These are phyloP conservation scores for Sclerotinia spermophila DNA, from an alignment of 2,329 filamentous ascomycete genomes.

Conservation along the genomic window DNA sequence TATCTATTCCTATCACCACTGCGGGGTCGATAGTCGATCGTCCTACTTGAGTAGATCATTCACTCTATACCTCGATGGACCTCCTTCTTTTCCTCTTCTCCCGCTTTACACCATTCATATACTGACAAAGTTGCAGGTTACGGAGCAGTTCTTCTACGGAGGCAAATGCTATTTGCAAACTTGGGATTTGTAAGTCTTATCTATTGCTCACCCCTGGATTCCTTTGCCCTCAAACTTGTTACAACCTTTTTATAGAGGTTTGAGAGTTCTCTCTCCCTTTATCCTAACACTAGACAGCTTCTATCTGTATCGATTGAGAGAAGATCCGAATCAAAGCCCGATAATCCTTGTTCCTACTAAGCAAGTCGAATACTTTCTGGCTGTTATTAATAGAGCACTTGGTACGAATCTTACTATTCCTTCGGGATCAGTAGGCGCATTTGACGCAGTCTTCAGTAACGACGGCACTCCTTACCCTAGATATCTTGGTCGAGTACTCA, in stretches of 20 bases:
- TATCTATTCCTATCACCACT: background rate
- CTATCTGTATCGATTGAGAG: conserved; percentile 57
- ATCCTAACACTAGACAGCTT: conserved; percentile 47
- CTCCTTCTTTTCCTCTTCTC: background rate
- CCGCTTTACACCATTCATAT: background rate
- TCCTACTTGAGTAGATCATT: background rate
- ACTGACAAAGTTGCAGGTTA: conserved; percentile 17
- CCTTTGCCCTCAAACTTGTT: background rate
- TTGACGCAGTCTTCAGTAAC: conserved; percentile 59
- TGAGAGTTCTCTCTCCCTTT: background rate
- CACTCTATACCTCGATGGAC: background rate
- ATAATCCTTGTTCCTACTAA: conserved; percentile 63
- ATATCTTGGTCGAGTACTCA: conserved; percentile 59
- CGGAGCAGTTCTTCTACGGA: conserved; percentile 45
- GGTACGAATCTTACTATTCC: conserved; percentile 56
- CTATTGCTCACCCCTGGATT: background rate
- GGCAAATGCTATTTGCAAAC: conserved; percentile 54
- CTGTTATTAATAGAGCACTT: conserved; percentile 60
- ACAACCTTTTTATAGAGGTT: background rate
- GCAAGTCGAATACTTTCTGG: conserved; percentile 64
- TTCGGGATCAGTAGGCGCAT: conserved; percentile 46
- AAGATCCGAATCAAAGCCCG: conserved; percentile 46
- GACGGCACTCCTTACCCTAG: conserved; percentile 61
- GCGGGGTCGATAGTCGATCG: background rate
- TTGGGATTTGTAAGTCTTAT: conserved; percentile 70